A percentile compares a stretch with the other conserved stretches of the same genome.
These are phyloP conservation scores for Oryza officinalis DNA, from an alignment of 176 grass and related monocot genomes.

Conservation along the genomic window DNA sequence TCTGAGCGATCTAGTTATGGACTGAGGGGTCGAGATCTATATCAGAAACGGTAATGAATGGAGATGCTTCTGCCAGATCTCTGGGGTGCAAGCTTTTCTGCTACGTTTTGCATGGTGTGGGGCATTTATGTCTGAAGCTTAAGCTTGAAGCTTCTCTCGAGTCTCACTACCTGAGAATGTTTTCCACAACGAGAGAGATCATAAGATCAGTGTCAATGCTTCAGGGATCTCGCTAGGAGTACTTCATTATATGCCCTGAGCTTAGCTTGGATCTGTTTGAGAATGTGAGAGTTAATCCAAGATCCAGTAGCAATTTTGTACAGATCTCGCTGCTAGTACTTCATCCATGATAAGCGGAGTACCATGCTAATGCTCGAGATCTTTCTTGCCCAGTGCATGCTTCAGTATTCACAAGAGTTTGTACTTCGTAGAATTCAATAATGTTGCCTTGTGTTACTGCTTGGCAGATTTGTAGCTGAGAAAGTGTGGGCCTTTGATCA, in stretches of 20 bases:
- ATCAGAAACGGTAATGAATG: slow-evolving; percentile 18
- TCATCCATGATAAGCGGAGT: background rate
- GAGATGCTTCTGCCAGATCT: slow-evolving; percentile 41
- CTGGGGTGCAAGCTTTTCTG: slow-evolving; percentile 16
- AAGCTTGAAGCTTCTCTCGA: slow-evolving; percentile 17
- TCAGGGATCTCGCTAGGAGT: background rate
- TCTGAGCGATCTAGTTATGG: slow-evolving; percentile 11
- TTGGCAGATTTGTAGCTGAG: background rate
- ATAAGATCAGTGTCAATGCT: slow-evolving; percentile 3
- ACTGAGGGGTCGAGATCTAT: slow-evolving; percentile 25
- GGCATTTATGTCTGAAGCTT: slow-evolving; percentile 16
- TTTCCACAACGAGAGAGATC: background rate
- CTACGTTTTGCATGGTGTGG: slow-evolving; percentile 25
- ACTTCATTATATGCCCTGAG: background rate
- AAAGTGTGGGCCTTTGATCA: background rate
- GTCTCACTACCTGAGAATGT: background rate
- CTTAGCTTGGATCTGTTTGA: slow-evolving; percentile 28
- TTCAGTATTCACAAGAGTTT: background rate
- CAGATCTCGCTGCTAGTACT: slow-evolving; percentile 15
- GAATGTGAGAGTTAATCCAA: background rate
- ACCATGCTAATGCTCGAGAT: background rate
- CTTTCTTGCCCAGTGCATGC: background rate
- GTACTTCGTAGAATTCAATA: background rate
- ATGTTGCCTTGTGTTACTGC: background rate
- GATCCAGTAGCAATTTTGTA: slow-evolving; percentile 36